These are phyloP conservation scores for Durusdinium trenchii DNA, from an alignment of 73 alveolate genomes.

Conservation along the genomic window DNA sequence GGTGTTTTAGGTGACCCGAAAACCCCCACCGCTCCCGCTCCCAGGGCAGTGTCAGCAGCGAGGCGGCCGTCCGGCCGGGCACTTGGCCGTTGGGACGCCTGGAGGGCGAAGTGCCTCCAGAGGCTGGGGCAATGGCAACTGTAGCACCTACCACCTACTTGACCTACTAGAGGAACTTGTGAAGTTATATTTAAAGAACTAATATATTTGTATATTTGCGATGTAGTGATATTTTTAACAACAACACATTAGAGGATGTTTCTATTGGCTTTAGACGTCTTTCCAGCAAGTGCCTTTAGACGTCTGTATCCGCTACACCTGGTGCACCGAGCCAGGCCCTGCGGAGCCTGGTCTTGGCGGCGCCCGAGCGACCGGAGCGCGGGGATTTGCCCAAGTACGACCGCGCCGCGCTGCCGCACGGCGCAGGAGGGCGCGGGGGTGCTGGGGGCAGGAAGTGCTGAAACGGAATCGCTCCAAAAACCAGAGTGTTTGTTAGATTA, in stretches of 20 bases:
- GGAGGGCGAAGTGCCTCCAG: not conserved
- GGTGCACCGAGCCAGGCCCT: not conserved
- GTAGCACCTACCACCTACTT: not conserved
- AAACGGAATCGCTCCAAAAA: no score
- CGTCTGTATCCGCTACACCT: not conserved
- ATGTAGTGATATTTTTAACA: no score
- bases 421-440: not conserved
- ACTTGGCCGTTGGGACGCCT: conserved; percentile 22
- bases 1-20: not conserved
- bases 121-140: not conserved
- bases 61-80: conserved; percentile 8
- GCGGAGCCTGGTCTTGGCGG: conserved; percentile 27
- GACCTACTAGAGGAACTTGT: not conserved
- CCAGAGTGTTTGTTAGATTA: no score
- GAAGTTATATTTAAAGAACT: not conserved
- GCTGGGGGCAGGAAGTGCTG: no score
- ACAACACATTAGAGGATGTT: no score
- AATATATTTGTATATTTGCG: not conserved
- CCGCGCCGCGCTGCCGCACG: conserved; percentile 49
- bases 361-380: conserved; percentile 66
- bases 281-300: not conserved
- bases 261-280: not conserved
- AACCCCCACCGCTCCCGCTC: not conserved
- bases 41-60: conserved; percentile 55
- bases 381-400: conserved; percentile 69